Evolutionary conservation across 306 rosid species (phyloP), one percentile per base, ranked within the genome.

Genomic region (Casuarina cunninghamiana): DNA sequence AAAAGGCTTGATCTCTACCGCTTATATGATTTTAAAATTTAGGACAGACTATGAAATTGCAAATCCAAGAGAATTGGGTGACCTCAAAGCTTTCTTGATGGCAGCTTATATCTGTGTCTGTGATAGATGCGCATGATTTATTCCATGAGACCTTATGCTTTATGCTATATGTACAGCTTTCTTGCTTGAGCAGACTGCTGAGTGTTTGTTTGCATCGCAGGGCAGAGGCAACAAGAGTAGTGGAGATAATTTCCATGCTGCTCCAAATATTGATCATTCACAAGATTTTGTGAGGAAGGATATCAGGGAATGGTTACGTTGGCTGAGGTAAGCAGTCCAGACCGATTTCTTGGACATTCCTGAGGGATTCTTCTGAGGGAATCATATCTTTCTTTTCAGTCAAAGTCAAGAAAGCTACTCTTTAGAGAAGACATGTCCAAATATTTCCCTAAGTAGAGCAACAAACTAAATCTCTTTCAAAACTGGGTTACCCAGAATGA

Each of bases 281-380:
- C 99, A 96, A 88, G 98, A 93, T n/a, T 96, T 93, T 89, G 99
- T 96, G 80, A 90, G 99, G 86, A 90, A 87, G 51, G 99, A 96
- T 87, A 72, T 96, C 81, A 89, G 86, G 84, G 99, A 93, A 83
- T 96, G 99, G 99, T 80, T 96, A 74, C 50, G 81, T 87, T 93
- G 97, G 97, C 74, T 96, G 84, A 96, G 98, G 98, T 93, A 74
- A 42, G 75, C 71, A 75, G 73, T 75, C 66, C 57, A 68, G 26
- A 60, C 79, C 49, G 68, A 63, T 43, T 53, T 76, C 74, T 75
- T 74, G 53, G 58, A 3, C 67, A 26, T 26, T 73, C 17, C 26
- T 75, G 50, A 15, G 45, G 16, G 32, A 42, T 15, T 2, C 17
- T 66, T 82, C 44, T 21, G 35, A 12, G 10, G 26, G 10, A 42